Evolutionary conservation across 2,329 filamentous ascomycete species (phyloP).

Genomic region (Xylariales sp.): DNA sequence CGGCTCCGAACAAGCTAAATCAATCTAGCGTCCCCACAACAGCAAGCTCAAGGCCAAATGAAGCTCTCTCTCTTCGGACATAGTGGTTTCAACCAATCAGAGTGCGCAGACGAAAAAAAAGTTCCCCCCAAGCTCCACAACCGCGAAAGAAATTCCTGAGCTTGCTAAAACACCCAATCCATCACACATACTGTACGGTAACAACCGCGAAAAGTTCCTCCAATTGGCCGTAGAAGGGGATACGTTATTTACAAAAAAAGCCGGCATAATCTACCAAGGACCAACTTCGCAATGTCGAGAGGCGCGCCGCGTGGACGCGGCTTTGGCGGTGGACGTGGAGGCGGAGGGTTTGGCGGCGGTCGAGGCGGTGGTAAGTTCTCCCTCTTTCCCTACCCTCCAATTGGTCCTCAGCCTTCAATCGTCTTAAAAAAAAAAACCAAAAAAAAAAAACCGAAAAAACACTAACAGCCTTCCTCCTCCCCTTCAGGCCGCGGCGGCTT

Average conservation of each 20-base stretch:
- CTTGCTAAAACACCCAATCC: too few relatives aligned
- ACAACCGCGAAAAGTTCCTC: too few relatives aligned
- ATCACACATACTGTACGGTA: too few relatives aligned
- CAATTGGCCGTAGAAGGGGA: slow-evolving; percentile 17
- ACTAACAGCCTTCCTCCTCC: too few relatives aligned
- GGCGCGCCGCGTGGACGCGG: slow-evolving; percentile 51
- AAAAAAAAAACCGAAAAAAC: slow-evolving; percentile 20
- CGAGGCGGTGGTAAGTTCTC: slow-evolving; percentile 44
- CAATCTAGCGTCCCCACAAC: too few relatives aligned
- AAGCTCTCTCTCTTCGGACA: too few relatives aligned
- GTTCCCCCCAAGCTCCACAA: too few relatives aligned
- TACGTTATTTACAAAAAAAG: neutral
- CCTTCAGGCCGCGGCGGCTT: slow-evolving; percentile 50
- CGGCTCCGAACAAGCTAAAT: too few relatives aligned
- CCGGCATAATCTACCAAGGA: neutral
- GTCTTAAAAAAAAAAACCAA: neutral
- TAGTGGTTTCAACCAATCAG: too few relatives aligned
- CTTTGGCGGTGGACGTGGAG: slow-evolving; percentile 44
- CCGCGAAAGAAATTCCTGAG: too few relatives aligned
- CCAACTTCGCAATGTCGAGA: slow-evolving; percentile 47
- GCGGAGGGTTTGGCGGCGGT: slow-evolving; percentile 35
- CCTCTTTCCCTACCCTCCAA: neutral
- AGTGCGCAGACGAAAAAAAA: too few relatives aligned
- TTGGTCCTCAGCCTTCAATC: neutral
- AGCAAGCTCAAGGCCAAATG: too few relatives aligned